phyloP scores from a whole-genome alignment of 768 basidiomycete genomes.

The Kwoniella botswanensis region DNA sequence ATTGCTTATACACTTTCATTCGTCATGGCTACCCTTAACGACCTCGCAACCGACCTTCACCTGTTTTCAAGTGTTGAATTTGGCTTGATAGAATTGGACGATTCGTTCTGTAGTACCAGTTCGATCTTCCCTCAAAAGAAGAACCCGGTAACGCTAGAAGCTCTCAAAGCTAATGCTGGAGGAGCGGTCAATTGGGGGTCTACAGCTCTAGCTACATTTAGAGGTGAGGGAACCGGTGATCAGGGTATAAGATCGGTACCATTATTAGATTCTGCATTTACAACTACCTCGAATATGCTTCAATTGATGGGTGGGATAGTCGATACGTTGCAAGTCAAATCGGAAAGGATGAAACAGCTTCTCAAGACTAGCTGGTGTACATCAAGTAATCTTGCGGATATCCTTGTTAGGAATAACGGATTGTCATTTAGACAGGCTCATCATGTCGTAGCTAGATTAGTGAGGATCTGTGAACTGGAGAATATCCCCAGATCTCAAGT shows the following conservation, averaged over 20 bases:
- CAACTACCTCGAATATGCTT: constrained; percentile 14
- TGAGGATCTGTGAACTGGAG: constrained; percentile 8
- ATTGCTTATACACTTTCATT: constrained; percentile 15
- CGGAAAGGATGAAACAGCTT: constrained; percentile 1
- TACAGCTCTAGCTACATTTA: constrained; percentile 18
- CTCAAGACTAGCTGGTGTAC: constrained; percentile 17
- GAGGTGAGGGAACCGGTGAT: constrained; percentile 26
- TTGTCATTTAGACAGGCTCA: constrained; percentile 27
- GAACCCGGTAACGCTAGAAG: constrained; percentile 18
- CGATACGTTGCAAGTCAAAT: constrained; percentile 12
- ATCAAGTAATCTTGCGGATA: constrained; percentile 23
- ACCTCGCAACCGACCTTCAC: constrained; percentile 20
- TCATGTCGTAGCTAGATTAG: constrained; percentile 22
- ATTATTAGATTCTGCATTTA: constrained; percentile 16
- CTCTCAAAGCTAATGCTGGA: constrained; percentile 11
- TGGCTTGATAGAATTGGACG: constrained; percentile 14
- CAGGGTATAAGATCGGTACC: constrained; percentile 18
- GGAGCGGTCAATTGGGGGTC: constrained; percentile 14
- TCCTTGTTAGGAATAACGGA: constrained; percentile 6
- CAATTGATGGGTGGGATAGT: constrained; percentile 16
- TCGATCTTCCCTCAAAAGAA: constrained; percentile 23
- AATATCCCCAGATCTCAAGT: constrained; percentile 1
- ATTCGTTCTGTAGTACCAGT: constrained; percentile 17
- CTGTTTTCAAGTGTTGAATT: constrained; percentile 14
- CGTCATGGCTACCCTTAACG: constrained; percentile 22